Percentiles rank a stretch among this genome's conserved stretches.
Conservation (phyloP, 2,329 filamentous ascomycete species). For the Macrophomina tecta region DNA sequence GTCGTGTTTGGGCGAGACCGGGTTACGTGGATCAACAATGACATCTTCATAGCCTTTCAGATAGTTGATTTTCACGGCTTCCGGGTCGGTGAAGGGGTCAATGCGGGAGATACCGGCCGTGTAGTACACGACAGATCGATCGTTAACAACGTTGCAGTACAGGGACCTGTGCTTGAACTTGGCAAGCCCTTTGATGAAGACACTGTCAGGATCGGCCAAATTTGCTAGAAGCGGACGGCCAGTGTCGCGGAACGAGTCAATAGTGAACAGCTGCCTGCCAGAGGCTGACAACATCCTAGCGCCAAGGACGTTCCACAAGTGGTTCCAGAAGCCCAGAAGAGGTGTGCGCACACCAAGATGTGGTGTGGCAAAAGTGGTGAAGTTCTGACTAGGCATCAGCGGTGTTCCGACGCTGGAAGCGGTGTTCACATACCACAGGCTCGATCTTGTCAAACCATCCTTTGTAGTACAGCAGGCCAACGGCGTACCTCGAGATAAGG, state of each 20-base stretch:
- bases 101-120: constrained; percentile 78
- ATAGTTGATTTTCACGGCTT: constrained; percentile 74
- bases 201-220: constrained; percentile 80
- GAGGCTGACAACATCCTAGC: constrained; percentile 81
- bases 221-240: constrained; percentile 80
- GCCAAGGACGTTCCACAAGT: constrained; percentile 77
- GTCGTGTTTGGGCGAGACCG: constrained; percentile 58
- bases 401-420: neutral
- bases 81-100: constrained; percentile 76
- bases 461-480: constrained; percentile 81
- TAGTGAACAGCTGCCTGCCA: constrained; percentile 84
- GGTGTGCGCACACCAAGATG: constrained; percentile 63
- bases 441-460: constrained; percentile 79
- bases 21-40: constrained; percentile 71
- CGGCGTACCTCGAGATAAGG: constrained; percentile 81
- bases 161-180: constrained; percentile 77
- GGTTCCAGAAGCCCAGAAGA: constrained; percentile 48
- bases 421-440: constrained; percentile 70
- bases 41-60: constrained; percentile 75
- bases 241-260: constrained; percentile 84
- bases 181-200: constrained; percentile 81
- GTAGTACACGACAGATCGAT: constrained; percentile 80
- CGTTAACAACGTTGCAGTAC: constrained; percentile 88
- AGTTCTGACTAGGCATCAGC: constrained; percentile 66
- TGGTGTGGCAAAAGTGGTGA: constrained; percentile 88